phyloP scores from a whole-genome alignment of 2,329 filamentous ascomycete genomes.

The Trichophyton verrucosum region DNA sequence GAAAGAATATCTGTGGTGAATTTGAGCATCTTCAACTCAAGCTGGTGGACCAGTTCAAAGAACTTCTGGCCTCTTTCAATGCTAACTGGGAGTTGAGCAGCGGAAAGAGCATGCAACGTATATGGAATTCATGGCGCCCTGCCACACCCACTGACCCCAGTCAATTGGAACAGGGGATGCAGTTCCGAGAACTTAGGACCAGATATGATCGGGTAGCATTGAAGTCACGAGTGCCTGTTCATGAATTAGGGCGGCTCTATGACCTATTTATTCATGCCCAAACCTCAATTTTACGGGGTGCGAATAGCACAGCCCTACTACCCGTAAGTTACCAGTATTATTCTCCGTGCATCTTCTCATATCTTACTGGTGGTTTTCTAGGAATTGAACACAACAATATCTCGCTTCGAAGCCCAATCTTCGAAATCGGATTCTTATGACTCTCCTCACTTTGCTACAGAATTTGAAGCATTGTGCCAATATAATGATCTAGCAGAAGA shows the following conservation, averaged over 20 bases:
- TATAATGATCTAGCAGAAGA: slow-evolving; percentile 28
- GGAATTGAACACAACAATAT: slow-evolving; percentile 28
- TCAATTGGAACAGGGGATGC: slow-evolving; percentile 24
- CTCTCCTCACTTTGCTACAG: slow-evolving; percentile 33
- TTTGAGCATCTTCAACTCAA: slow-evolving; percentile 21
- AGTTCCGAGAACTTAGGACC: slow-evolving; percentile 26
- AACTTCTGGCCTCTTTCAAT: slow-evolving; percentile 45
- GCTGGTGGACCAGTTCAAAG: slow-evolving; percentile 20
- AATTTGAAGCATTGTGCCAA: slow-evolving; percentile 38
- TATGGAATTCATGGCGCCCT: slow-evolving; percentile 65
- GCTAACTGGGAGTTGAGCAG: slow-evolving; percentile 60
- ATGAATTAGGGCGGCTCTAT: slow-evolving; percentile 26
- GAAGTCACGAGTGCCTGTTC: slow-evolving; percentile 25
- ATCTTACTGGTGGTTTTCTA: slow-evolving; percentile 14
- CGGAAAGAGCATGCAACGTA: slow-evolving; percentile 63
- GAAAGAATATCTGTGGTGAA: slow-evolving; percentile 24
- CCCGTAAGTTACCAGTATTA: slow-evolving; percentile 15
- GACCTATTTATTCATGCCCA: slow-evolving; percentile 28
- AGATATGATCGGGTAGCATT: slow-evolving; percentile 28
- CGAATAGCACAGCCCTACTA: slow-evolving; percentile 26
- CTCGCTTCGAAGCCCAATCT: slow-evolving; percentile 23
- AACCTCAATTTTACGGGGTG: slow-evolving; percentile 25
- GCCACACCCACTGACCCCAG: slow-evolving; percentile 31
- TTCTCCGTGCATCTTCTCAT: neutral
- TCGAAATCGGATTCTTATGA: slow-evolving; percentile 19